A percentile compares a stretch with the other conserved stretches of the same genome.
Conservation (phyloP, 345 rosid species). For the Linum tenue region DNA sequence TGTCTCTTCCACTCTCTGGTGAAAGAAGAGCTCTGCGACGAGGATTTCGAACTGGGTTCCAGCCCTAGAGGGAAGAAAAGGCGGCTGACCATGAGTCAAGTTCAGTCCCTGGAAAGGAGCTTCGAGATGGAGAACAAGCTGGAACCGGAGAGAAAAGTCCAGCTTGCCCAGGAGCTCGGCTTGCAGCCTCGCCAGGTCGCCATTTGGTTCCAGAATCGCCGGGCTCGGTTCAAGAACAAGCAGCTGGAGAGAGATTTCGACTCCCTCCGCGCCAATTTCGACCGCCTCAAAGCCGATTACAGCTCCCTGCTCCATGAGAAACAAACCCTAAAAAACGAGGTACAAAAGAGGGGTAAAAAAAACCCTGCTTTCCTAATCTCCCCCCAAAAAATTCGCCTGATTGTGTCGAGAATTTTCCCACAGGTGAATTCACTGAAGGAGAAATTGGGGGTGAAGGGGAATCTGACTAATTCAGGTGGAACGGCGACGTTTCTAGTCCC, state of each 20-base stretch:
- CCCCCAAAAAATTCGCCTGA: not conserved
- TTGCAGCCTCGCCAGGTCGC: conserved; percentile 6
- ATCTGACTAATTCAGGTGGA: too few relatives aligned
- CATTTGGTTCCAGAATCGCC: conserved; percentile 1
- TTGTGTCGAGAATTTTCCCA: not conserved
- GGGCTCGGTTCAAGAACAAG: conserved; percentile 7
- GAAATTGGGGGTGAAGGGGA: not conserved
- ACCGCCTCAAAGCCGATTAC: not conserved
- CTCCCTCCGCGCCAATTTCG: not conserved
- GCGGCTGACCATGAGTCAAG: not conserved
- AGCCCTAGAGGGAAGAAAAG: not conserved
- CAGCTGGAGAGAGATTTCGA: conserved; percentile 4
- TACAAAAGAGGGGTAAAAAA: not conserved
- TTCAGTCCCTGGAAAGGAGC: not conserved
- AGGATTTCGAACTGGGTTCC: not conserved
- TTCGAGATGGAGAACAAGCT: conserved; percentile 7
- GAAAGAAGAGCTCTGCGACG: not conserved
- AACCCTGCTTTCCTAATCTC: not conserved
- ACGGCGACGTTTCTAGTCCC: not conserved
- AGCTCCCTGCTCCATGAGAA: not conserved
- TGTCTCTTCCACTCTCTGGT: not conserved
- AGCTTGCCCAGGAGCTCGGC: conserved; percentile 1
- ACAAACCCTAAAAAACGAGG: not conserved
- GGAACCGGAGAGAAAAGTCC: conserved; percentile 2
- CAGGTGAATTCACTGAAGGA: not conserved